phyloP scores from a whole-genome alignment of 176 grass and related monocot genomes.

The Ampelocalamus luodianensis region DNA sequence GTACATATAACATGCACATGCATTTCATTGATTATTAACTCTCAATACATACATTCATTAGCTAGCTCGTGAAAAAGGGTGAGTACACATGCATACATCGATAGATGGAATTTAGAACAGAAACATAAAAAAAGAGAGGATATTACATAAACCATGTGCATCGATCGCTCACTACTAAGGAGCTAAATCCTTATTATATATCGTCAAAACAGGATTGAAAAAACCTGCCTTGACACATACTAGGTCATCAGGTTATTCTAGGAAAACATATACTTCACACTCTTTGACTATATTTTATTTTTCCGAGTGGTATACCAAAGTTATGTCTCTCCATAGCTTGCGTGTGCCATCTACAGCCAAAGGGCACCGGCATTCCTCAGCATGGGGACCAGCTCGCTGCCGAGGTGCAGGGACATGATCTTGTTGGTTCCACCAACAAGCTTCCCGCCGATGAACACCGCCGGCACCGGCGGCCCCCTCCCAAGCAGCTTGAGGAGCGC shows the following conservation, averaged over 20 bases:
- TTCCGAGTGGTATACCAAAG: neutral
- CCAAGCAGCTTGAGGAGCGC: conserved; percentile 54
- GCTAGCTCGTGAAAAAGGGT: neutral
- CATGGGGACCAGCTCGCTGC: conserved; percentile 55
- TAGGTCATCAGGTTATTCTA: neutral
- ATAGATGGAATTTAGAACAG: neutral
- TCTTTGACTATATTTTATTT: neutral
- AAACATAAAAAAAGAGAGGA: no score
- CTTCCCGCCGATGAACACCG: conserved; percentile 57
- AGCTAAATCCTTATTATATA: conserved; percentile 15
- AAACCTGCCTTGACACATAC: neutral
- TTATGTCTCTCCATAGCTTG: neutral
- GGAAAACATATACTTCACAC: neutral
- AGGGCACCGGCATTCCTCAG: conserved; percentile 58
- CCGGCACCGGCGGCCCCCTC: conserved; percentile 39
- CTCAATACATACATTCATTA: no score
- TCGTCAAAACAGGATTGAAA: conserved; percentile 2
- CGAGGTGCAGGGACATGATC: conserved; percentile 65
- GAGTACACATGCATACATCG: neutral
- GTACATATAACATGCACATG: neutral
- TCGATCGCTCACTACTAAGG: neutral
- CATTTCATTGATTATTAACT: neutral
- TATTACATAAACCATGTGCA: neutral
- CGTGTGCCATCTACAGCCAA: conserved; percentile 46
- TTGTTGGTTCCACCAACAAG: conserved; percentile 58